A percentile compares a stretch with the other conserved stretches of the same genome.
Conservation (phyloP, 352 stramenopile species). For the Phytophthora hybrid region DNA sequence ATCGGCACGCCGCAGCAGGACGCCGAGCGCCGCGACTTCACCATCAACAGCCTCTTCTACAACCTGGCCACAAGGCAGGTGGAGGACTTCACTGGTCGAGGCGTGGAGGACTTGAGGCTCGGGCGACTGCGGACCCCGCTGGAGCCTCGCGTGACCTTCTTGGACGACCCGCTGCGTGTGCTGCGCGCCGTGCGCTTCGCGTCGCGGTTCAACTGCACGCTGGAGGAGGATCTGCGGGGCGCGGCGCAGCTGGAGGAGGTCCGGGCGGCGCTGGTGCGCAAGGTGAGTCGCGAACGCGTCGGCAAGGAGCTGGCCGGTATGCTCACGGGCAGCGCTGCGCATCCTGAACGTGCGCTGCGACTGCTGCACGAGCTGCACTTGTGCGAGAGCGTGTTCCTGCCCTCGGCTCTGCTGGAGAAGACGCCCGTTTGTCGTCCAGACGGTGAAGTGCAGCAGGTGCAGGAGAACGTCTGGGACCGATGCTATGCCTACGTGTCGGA, state of each 20-base stretch:
- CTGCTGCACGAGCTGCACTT: slow-evolving; percentile 67
- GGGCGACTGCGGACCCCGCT: slow-evolving; percentile 95
- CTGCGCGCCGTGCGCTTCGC: slow-evolving; percentile 97
- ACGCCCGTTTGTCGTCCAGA: slow-evolving; percentile 44
- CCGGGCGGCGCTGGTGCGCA: slow-evolving; percentile 69
- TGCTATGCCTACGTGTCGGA: slow-evolving; percentile 51
- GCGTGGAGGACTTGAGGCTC: slow-evolving; percentile 92
- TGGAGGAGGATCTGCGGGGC: slow-evolving; percentile 86
- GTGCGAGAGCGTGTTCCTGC: slow-evolving; percentile 65
- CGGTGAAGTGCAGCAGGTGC: slow-evolving; percentile 24
- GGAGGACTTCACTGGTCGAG: slow-evolving; percentile 95
- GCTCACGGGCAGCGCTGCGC: slow-evolving; percentile 69
- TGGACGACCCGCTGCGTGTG: slow-evolving; percentile 97
- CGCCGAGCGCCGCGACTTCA: slow-evolving; percentile 96
- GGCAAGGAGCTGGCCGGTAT: slow-evolving; percentile 78
- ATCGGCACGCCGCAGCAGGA: slow-evolving; percentile 90
- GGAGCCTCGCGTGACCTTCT: slow-evolving; percentile 93
- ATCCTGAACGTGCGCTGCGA: slow-evolving; percentile 64
- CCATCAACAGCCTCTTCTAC: slow-evolving; percentile 99
- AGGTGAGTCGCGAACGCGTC: slow-evolving; percentile 83
- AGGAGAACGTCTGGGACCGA: slow-evolving; percentile 45
- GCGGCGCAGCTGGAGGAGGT: slow-evolving; percentile 71
- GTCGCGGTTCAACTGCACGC: slow-evolving; percentile 92
- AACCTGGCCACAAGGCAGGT: slow-evolving; percentile 95
- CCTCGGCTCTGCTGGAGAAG: slow-evolving; percentile 39